A percentile compares a stretch with the other conserved stretches of the same genome.
phyloP scores from a whole-genome alignment of 2,329 filamentous ascomycete genomes.

The Decorospora gaudefroyi region DNA sequence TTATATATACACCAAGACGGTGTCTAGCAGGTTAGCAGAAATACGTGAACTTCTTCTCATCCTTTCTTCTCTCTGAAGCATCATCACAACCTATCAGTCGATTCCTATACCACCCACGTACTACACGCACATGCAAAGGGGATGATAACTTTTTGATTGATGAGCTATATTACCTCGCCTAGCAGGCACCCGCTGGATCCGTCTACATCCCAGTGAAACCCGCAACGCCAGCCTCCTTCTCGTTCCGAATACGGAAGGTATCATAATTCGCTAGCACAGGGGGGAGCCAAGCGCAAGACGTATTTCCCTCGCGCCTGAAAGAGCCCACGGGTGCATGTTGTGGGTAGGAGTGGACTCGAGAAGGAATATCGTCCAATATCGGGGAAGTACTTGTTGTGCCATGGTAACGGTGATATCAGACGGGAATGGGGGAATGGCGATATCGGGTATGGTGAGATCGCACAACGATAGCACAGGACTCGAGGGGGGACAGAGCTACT shows the following conservation, averaged over 20 bases:
- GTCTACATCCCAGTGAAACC: constrained; percentile 11
- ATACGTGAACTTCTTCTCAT: not conserved
- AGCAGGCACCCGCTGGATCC: constrained; percentile 6
- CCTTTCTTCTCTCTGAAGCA: not conserved
- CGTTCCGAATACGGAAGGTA: constrained; percentile 19
- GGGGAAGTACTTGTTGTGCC: constrained; percentile 23
- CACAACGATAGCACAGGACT: constrained; percentile 27
- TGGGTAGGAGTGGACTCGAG: constrained; percentile 14
- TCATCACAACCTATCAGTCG: not conserved
- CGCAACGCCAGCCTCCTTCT: constrained; percentile 8
- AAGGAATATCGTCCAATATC: constrained; percentile 24
- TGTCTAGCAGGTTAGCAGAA: too few species aligned
- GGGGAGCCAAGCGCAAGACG: constrained; percentile 6
- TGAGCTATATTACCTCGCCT: constrained; percentile 11
- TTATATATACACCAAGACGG: not conserved
- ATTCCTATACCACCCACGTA: not conserved
- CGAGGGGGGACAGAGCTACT: constrained; percentile 34
- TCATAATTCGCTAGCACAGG: constrained; percentile 19
- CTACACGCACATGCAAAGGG: not conserved
- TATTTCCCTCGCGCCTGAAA: constrained; percentile 11
- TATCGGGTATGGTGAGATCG: constrained; percentile 30
- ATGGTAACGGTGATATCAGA: constrained; percentile 31
- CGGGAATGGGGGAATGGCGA: constrained; percentile 20
- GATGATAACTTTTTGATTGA: constrained; percentile 11
- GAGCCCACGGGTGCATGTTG: constrained; percentile 12